phyloP scores from a whole-genome alignment of 2,329 filamentous ascomycete genomes.

The Botryotinia calthae region DNA sequence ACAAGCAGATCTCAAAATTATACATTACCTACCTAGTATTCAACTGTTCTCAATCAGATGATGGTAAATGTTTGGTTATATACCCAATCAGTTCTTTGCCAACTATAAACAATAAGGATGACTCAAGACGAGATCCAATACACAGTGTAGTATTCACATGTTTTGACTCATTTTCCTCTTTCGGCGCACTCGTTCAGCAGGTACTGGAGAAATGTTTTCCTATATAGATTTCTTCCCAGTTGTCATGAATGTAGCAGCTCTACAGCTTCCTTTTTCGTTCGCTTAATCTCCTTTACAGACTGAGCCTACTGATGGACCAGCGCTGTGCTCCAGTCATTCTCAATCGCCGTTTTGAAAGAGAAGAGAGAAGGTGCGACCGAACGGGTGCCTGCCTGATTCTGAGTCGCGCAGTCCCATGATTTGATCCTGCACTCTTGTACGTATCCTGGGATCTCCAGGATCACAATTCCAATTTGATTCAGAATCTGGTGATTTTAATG shows the following conservation, averaged over 20 bases:
- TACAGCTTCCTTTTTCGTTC: conserved; percentile 21
- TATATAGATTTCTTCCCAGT: neutral
- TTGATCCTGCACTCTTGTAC: too few relatives aligned
- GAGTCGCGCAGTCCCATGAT: too few relatives aligned
- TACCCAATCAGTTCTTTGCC: too few relatives aligned
- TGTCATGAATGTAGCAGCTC: neutral
- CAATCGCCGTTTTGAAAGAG: too few relatives aligned
- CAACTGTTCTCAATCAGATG: neutral
- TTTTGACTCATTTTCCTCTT: neutral
- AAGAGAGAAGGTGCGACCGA: too few relatives aligned
- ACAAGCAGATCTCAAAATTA: neutral
- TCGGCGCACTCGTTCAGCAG: neutral
- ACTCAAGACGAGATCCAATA: too few relatives aligned
- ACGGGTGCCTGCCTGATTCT: too few relatives aligned
- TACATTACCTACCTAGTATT: neutral
- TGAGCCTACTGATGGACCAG: conserved; percentile 41
- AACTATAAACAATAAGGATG: neutral
- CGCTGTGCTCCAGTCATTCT: too few relatives aligned
- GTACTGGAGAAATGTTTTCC: neutral
- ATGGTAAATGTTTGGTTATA: neutral
- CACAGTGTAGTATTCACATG: neutral
- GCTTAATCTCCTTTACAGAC: neutral
- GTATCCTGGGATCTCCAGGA: too few relatives aligned
- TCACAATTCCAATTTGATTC: too few relatives aligned
- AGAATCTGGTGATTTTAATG: too few relatives aligned